A percentile compares a stretch with the other conserved stretches of the same genome.
Evolutionary conservation across 2,329 filamentous ascomycete genomes (phyloP).

Genomic region (Monosporascus ibericus): DNA sequence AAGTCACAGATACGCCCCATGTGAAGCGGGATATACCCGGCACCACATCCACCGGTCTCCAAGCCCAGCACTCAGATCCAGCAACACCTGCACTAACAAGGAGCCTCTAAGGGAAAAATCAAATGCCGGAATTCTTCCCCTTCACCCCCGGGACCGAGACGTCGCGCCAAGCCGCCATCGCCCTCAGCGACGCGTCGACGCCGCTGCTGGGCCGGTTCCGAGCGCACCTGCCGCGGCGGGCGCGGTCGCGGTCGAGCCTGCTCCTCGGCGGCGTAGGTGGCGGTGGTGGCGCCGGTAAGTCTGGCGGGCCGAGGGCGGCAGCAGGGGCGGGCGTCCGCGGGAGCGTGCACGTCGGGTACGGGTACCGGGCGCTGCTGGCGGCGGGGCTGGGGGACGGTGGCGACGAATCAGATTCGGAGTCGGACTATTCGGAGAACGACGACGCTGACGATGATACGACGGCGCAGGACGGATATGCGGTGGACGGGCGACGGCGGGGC

Average conservation of each 20-base stretch:
- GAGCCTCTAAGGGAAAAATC: too few relatives aligned
- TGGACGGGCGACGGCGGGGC: constrained; percentile 17
- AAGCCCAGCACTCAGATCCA: not conserved
- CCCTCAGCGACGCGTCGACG: constrained; percentile 42
- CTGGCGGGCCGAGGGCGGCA: constrained; percentile 13
- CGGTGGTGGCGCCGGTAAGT: not conserved
- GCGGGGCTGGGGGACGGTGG: constrained; percentile 29
- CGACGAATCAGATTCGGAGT: constrained; percentile 24
- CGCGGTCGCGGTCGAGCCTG: not conserved
- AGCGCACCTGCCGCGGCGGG: constrained; percentile 37
- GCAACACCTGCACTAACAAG: not conserved
- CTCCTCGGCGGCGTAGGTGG: constrained; percentile 1
- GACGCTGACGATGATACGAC: constrained; percentile 29
- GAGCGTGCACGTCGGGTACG: constrained; percentile 52
- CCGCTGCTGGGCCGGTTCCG: constrained; percentile 60
- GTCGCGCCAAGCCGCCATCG: constrained; percentile 35
- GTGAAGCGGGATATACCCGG: too few relatives aligned
- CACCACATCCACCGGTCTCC: too few relatives aligned
- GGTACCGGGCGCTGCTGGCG: constrained; percentile 48
- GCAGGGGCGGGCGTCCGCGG: constrained; percentile 31
- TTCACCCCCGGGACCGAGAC: constrained; percentile 62
- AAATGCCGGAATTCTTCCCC: constrained; percentile 60
- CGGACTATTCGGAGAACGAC: constrained; percentile 11
- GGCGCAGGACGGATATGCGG: constrained; percentile 21
- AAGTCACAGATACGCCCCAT: too few relatives aligned